Base-by-base conservation (phyloP, 2,329 filamentous ascomycete species). In the Lanzia echinophila region DNA sequence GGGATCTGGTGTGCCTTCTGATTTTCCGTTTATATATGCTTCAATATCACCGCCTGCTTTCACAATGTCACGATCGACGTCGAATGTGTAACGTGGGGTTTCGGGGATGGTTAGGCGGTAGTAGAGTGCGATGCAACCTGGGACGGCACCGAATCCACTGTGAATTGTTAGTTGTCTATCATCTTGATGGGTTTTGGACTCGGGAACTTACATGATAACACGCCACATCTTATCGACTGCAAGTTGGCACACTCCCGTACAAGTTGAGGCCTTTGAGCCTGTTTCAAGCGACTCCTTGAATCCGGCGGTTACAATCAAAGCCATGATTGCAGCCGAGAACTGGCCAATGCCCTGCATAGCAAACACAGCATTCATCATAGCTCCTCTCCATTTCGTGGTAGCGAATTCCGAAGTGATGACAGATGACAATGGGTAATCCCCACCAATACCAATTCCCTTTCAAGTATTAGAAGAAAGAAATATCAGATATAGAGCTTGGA, bases 221-320 rank as follows among this genome's bases (percentile, higher is more conserved):
- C 88, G 80, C 89, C 89, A 94, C 86, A 91, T 90, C 76, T 90
- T 90, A 73, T 94, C 88, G 6, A 91, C 87, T 3, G 85, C 84
- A 11, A 82, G 62, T 49, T 74, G 73, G 65, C 87, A 90, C 52
- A 76, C 79, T 24, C 79, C 84, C 22, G 75, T 75, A 68, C 89
- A 94, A 45, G 75, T 69, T 28, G 72, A 73, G 4, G 78, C 74
- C 5, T 72, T 73, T 28, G 73, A 66, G 13, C 81, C 79, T 1
- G 71, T 70, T 47, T 75, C 63, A 0, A 89, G 77, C 5, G 82
- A 80, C 15, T 78, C 72, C 70, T 83, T 86, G 76, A 89, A 90
- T 46, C 84, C 85, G 13, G 83, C 73, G 0, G 85, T 87, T 54
- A 87, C 79, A 63, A 91, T 87, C 45, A 94, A 75, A 68, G 88